Evolutionary conservation across 441 rosid genomes (phyloP).

Genomic region (Populus hybrid): DNA sequence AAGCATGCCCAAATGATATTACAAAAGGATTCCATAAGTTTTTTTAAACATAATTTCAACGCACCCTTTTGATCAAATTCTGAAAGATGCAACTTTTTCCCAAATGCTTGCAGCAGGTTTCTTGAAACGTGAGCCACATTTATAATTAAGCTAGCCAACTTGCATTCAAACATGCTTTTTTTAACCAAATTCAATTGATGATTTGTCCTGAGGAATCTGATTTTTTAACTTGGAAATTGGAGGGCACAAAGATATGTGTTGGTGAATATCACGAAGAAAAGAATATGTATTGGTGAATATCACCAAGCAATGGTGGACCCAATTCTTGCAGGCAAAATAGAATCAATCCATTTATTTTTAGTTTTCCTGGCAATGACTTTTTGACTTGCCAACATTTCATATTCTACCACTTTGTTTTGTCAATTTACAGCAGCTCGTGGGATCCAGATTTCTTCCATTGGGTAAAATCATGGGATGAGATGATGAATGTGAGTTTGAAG

Average conservation of each 20-base stretch:
- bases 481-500: too few species aligned
- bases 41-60: neutral
- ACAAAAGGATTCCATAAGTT: neutral
- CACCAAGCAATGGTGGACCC: neutral
- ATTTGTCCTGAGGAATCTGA: neutral
- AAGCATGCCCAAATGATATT: neutral
- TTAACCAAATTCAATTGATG: neutral
- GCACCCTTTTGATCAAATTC: neutral
- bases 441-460: neutral
- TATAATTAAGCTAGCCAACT: neutral
- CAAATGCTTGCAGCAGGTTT: neutral
- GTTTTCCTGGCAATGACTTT: neutral
- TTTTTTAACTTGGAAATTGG: neutral
- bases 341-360: neutral
- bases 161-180: neutral
- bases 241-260: neutral
- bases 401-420: neutral
- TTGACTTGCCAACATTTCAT: neutral
- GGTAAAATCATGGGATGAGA: too few species aligned
- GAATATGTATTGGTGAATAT: too few species aligned
- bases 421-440: constrained; percentile 8
- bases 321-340: neutral
- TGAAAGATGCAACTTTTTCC: neutral
- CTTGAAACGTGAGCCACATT: neutral
- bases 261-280: neutral